phyloP scores from a whole-genome alignment of 306 rosid genomes.

The Aeschynomene evenia region DNA sequence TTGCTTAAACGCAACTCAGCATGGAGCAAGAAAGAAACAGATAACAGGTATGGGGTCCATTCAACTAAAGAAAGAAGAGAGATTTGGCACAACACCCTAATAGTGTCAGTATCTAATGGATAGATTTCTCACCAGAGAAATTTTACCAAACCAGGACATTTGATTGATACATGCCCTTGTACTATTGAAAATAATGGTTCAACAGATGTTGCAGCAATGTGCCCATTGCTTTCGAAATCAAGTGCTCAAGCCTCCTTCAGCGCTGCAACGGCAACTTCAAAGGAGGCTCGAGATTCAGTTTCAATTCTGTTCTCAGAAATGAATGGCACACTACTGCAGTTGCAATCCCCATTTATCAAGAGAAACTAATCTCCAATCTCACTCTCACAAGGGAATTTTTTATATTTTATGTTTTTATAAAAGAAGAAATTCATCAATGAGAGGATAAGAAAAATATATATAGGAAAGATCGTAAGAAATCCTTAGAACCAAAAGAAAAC shows the following conservation, averaged over 20 bases:
- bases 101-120: neutral
- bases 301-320: too few relatives aligned
- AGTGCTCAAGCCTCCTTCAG: neutral
- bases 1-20: neutral
- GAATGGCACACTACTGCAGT: neutral
- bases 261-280: neutral
- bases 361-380: neutral
- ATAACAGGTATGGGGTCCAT: neutral
- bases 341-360: neutral
- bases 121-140: neutral
- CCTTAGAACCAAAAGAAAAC: too few relatives aligned
- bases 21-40: neutral
- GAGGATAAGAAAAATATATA: too few relatives aligned
- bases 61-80: neutral
- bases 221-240: neutral
- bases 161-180: neutral
- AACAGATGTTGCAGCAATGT: neutral
- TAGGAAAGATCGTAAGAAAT: too few relatives aligned
- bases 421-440: too few relatives aligned
- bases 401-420: too few relatives aligned
- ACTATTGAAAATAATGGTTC: neutral
- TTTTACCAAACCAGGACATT: neutral
- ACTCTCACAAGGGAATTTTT: neutral
- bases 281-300: neutral
- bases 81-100: neutral